These are phyloP conservation scores for Cokeromyces recurvatus DNA, from an alignment of 371 early-diverging fungal species.

Conservation along the genomic window DNA sequence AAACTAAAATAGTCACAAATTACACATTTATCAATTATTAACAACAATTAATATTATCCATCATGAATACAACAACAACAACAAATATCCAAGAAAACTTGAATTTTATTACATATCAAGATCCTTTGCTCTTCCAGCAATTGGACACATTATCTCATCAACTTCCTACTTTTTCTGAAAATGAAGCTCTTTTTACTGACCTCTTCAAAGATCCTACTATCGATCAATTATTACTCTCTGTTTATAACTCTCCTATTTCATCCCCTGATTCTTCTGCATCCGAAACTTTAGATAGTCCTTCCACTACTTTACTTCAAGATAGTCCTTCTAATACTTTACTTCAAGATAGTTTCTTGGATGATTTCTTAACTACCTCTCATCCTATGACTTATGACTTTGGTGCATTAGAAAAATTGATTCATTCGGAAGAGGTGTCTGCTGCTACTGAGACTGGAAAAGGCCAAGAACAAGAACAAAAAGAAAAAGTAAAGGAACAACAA, in stretches of 20 bases:
- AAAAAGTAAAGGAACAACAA: not conserved
- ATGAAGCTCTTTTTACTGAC: constrained; percentile 15
- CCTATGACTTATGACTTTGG: constrained; percentile 6
- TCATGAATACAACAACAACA: constrained; percentile 4
- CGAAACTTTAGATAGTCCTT: constrained; percentile 18
- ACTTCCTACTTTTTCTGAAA: constrained; percentile 5
- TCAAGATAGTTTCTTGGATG: constrained; percentile 21
- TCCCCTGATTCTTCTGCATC: constrained; percentile 21
- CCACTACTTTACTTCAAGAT: too few relatives aligned
- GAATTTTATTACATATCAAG: constrained; percentile 3
- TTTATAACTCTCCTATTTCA: constrained; percentile 13
- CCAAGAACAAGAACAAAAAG: not conserved
- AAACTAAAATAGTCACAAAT: constrained; percentile 5
- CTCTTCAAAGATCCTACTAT: constrained; percentile 20
- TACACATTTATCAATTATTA: not conserved
- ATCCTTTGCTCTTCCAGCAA: constrained; percentile 18
- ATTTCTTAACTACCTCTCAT: constrained; percentile 10
- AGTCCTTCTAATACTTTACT: constrained; percentile 21
- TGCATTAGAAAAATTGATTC: constrained; percentile 18
- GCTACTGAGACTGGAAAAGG: constrained; percentile 1
- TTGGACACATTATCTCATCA: constrained; percentile 1
- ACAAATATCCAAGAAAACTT: constrained; percentile 7
- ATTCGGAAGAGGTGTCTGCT: constrained; percentile 8
- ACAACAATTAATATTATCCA: constrained; percentile 4
- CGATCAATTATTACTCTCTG: constrained; percentile 16